Conservation (phyloP, 2,329 filamentous ascomycete species). For the Simplicillium sp. region DNA sequence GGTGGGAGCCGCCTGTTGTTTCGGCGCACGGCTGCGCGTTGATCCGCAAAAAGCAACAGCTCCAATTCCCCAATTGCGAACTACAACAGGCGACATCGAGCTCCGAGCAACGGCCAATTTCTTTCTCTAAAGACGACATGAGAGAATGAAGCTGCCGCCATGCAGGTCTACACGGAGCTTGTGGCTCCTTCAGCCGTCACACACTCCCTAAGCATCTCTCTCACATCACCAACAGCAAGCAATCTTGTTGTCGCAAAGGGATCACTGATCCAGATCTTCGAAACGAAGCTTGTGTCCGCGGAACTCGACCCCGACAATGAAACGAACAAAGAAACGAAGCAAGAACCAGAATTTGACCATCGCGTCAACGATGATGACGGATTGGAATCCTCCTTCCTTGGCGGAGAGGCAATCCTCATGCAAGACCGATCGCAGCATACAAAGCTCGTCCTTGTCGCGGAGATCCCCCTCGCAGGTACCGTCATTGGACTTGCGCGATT, state of each 20-base stretch:
- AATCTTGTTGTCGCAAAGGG: constrained; percentile 90
- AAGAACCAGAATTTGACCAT: constrained; percentile 38
- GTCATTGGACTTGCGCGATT: constrained; percentile 75
- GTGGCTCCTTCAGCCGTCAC: constrained; percentile 90
- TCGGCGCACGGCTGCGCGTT: constrained; percentile 7
- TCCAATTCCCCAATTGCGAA: background rate
- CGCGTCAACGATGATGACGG: constrained; percentile 51
- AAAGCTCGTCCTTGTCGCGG: constrained; percentile 76
- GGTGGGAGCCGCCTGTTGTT: no score
- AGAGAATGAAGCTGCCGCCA: constrained; percentile 33
- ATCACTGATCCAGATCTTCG: constrained; percentile 87
- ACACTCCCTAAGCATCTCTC: constrained; percentile 71
- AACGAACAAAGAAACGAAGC: constrained; percentile 23
- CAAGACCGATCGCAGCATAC: constrained; percentile 57
- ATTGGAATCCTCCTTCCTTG: constrained; percentile 57
- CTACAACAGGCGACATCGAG: no score
- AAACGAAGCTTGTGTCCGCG: constrained; percentile 56
- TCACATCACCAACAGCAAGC: constrained; percentile 63
- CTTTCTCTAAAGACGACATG: no score
- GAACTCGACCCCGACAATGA: constrained; percentile 44
- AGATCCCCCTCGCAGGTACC: constrained; percentile 76
- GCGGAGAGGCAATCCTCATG: constrained; percentile 50
- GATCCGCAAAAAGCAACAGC: constrained; percentile 4
- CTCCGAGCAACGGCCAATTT: no score
- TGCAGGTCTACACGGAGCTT: constrained; percentile 98